Conservation (phyloP, 768 basidiomycete species). For the Thelephora ganbajun region DNA sequence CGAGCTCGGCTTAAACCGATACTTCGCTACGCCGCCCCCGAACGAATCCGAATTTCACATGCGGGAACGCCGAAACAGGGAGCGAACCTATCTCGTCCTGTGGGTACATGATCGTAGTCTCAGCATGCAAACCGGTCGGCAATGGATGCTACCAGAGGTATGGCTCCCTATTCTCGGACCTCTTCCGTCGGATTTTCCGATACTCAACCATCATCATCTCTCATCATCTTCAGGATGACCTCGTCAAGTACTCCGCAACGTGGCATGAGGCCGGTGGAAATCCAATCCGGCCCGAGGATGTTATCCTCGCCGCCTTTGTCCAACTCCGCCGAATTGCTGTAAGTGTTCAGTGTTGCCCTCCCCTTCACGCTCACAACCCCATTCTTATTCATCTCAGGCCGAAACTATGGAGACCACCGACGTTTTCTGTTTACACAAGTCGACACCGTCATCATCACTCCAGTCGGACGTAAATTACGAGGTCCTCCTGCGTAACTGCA, state of each 20-base stretch:
- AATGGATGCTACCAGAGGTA: constrained; percentile 79
- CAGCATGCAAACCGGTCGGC: constrained; percentile 74
- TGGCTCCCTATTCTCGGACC: background rate
- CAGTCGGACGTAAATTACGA: constrained; percentile 63
- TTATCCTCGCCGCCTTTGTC: constrained; percentile 65
- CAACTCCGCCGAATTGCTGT: constrained; percentile 72
- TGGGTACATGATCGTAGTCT: constrained; percentile 81
- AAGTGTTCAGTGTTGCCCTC: constrained; percentile 15
- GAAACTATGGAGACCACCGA: constrained; percentile 49
- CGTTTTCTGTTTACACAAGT: constrained; percentile 44
- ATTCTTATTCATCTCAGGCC: constrained; percentile 27
- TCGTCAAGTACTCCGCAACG: constrained; percentile 48
- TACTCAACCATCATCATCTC: too few relatives aligned
- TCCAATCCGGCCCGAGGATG: constrained; percentile 60
- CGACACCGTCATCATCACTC: constrained; percentile 21
- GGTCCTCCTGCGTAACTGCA: constrained; percentile 56
- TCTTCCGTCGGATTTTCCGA: background rate
- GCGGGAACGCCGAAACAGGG: constrained; percentile 69
- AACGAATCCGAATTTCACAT: constrained; percentile 53
- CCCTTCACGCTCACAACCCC: background rate
- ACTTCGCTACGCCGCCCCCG: constrained; percentile 35
- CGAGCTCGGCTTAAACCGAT: constrained; percentile 69
- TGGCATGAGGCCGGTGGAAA: constrained; percentile 56
- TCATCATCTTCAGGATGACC: constrained; percentile 36
- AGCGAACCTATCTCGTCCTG: constrained; percentile 75